These are phyloP conservation scores for Deinandra increscens DNA, from an alignment of 129 eudicot species.

Conservation along the genomic window DNA sequence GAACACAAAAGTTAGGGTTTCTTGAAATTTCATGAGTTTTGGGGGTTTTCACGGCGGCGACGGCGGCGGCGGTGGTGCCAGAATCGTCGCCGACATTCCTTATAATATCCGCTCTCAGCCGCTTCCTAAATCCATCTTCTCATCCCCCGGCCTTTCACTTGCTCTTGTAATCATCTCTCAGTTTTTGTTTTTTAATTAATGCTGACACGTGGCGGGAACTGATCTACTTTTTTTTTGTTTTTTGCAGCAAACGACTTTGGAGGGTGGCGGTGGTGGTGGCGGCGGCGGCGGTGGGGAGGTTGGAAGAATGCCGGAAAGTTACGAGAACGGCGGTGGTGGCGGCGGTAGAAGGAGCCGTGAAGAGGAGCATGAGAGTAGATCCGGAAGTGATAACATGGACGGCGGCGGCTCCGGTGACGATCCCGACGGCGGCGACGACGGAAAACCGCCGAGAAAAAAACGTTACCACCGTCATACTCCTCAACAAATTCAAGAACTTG, in stretches of 20 bases:
- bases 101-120: slow-evolving; percentile 63
- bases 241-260: slow-evolving; percentile 67
- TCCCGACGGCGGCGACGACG: slow-evolving; percentile 67
- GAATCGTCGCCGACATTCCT: slow-evolving; percentile 59
- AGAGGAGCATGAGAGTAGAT: slow-evolving; percentile 97
- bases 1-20: neutral
- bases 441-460: slow-evolving; percentile 78
- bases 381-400: slow-evolving; percentile 95
- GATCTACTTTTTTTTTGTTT: neutral
- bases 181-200: neutral
- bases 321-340: slow-evolving; percentile 40
- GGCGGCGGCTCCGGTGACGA: slow-evolving; percentile 91
- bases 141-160: slow-evolving; percentile 90
- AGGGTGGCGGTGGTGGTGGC: slow-evolving; percentile 14
- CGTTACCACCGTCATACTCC: slow-evolving; percentile 99
- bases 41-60: slow-evolving; percentile 76
- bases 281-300: slow-evolving; percentile 13
- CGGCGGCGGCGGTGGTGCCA: slow-evolving; percentile 52
- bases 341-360: slow-evolving; percentile 74
- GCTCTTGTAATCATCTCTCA: slow-evolving; percentile 60
- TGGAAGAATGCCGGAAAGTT: slow-evolving; percentile 57
- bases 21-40: slow-evolving; percentile 77
- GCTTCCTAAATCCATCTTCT: slow-evolving; percentile 68
- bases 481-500: slow-evolving; percentile 97
- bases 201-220: too few relatives aligned